Conservation (phyloP, 768 basidiomycete species). For the Chalciporus sphaerocephalus region DNA sequence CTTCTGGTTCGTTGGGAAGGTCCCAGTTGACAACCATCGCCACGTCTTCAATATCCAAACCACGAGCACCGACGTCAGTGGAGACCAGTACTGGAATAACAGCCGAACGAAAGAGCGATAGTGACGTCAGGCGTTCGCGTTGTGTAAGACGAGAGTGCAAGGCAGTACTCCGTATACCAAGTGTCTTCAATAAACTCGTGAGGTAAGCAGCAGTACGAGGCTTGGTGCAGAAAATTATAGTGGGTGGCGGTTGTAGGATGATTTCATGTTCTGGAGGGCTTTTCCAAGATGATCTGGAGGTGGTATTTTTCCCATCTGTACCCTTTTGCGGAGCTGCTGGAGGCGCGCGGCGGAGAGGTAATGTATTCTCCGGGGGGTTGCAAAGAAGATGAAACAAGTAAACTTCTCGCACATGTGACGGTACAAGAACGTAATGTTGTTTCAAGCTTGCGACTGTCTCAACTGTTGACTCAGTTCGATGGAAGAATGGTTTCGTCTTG, state of each 20-base stretch:
- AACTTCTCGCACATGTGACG: slow-evolving; percentile 89
- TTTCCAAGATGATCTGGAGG: slow-evolving; percentile 34
- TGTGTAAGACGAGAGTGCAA: slow-evolving; percentile 94
- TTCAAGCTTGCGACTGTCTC: slow-evolving; percentile 87
- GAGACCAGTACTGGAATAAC: slow-evolving; percentile 89
- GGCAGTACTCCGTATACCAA: slow-evolving; percentile 80
- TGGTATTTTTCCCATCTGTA: slow-evolving; percentile 27
- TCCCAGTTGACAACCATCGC: slow-evolving; percentile 98
- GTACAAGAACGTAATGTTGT: slow-evolving; percentile 88
- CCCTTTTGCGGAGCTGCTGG: slow-evolving; percentile 39
- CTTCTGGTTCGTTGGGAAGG: slow-evolving; percentile 82
- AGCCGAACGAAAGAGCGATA: slow-evolving; percentile 81
- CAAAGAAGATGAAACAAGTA: slow-evolving; percentile 89
- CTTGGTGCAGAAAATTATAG: slow-evolving; percentile 89
- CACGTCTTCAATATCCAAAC: slow-evolving; percentile 94
- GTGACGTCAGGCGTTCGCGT: slow-evolving; percentile 76
- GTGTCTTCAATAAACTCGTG: slow-evolving; percentile 68
- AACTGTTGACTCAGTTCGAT: slow-evolving; percentile 66
- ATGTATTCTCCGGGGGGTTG: slow-evolving; percentile 78
- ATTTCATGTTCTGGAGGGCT: slow-evolving; percentile 40
- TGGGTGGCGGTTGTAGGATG: slow-evolving; percentile 80
- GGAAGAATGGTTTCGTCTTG: slow-evolving; percentile 83
- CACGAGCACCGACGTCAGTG: slow-evolving; percentile 93
- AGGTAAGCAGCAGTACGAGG: slow-evolving; percentile 89
- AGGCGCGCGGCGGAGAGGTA: slow-evolving; percentile 59